Percentiles rank a stretch among this genome's conserved stretches.
Evolutionary conservation across 345 rosid species (phyloP).

Genomic region (Kandelia obovata): DNA sequence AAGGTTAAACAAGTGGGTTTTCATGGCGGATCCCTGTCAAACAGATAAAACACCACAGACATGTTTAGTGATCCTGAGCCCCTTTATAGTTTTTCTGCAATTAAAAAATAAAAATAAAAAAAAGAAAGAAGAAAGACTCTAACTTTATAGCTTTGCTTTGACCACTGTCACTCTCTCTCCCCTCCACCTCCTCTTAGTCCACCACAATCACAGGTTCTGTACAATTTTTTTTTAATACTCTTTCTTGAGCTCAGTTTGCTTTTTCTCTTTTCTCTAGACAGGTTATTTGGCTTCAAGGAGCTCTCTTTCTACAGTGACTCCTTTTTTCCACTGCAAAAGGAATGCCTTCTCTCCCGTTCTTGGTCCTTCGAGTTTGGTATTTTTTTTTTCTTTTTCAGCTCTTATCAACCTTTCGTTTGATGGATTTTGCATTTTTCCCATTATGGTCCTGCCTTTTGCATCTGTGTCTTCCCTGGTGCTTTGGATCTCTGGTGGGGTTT

Average conservation of each 20-base stretch:
- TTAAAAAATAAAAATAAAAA: neutral
- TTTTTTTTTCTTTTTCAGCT: slow-evolving; percentile 16
- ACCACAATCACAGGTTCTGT: slow-evolving; percentile 22
- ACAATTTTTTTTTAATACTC: slow-evolving; percentile 9
- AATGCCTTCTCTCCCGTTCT: neutral
- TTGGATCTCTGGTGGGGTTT: slow-evolving; percentile 42
- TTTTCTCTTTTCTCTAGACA: slow-evolving; percentile 6
- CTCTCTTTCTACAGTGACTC: slow-evolving; percentile 17
- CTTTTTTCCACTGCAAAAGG: slow-evolving; percentile 15
- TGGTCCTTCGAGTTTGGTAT: slow-evolving; percentile 36
- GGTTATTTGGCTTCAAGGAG: slow-evolving; percentile 4
- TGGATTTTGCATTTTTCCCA: slow-evolving; percentile 17
- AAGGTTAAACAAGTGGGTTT: neutral
- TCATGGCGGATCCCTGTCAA: neutral
- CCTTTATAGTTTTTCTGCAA: neutral
- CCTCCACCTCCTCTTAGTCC: slow-evolving; percentile 19
- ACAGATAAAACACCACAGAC: neutral
- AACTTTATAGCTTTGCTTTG: slow-evolving; percentile 32
- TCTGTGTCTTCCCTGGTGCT: slow-evolving; percentile 29
- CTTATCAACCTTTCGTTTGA: neutral
- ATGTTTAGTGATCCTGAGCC: neutral
- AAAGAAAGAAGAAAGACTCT: slow-evolving; percentile 11
- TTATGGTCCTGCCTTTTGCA: slow-evolving; percentile 18
- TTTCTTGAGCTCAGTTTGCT: slow-evolving; percentile 4
- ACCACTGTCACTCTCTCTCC: slow-evolving; percentile 24